Base-by-base conservation (phyloP, 371 early-diverging fungal species). In the Nematocida minor region DNA sequence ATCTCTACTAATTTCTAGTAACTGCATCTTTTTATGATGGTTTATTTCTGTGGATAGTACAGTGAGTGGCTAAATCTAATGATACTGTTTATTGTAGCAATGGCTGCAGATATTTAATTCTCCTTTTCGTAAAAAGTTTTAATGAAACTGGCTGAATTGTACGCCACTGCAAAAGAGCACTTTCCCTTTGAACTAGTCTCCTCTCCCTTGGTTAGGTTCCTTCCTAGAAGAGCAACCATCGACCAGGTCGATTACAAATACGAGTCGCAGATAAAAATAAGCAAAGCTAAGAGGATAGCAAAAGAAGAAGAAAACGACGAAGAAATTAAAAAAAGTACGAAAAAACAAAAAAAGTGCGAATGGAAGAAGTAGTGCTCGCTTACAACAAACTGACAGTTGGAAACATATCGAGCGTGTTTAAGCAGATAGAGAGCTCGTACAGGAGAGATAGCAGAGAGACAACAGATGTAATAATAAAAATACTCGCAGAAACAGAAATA, bases 371-470 rank as follows among this genome's bases (percentile, higher is more conserved):
- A 27, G 41, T 60, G 7, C 51, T 74, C 49, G 77, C 77, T n/a
- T 74, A 51, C 66, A 74, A 74, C 62, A 63, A 74, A 44, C 51
- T 74, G 31, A 38, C 77, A 22, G 42, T 60, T 11, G 18, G 48
- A 14, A 74, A 46, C 20, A 11, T 74, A 14, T 9, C 47, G n/a
- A 41, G 14, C 6, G 77, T 62, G 16, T 74, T 74, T 44, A 53
- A 63, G 41, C 55, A 74, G 20, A 62, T 74, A 41, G 64, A 48
- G 20, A 18, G 20, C n/a, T 4, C 11, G 7, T 74, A 63, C 62
- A 29, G 38, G 34, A 51, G 64, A 40, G 40, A 66, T 46, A 63
- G 41, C 1, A 62, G 34, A 27, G 41, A 20, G 14, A 38, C 63
- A 27, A 4, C n/a, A 48, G 20, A 18, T n/a, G 54, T 46, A 14